Evolutionary conservation across 2,329 filamentous ascomycete genomes (phyloP).

Genomic region (Fusarium sp.): DNA sequence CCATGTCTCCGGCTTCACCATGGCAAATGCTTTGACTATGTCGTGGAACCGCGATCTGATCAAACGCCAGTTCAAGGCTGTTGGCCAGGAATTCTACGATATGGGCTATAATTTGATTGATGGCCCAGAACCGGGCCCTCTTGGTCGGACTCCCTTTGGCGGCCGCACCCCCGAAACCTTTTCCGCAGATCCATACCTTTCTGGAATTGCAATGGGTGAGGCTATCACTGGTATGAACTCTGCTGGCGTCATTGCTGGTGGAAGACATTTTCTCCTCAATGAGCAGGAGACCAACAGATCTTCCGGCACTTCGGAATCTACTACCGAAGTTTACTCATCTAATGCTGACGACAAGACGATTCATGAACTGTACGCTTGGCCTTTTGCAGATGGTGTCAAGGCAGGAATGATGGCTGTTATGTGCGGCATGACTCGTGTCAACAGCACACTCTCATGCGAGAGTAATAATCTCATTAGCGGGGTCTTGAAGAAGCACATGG

Average conservation of each 20-base stretch:
- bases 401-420: slow-evolving; percentile 82
- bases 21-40: background rate
- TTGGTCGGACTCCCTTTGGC: slow-evolving; percentile 55
- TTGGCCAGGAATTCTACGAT: background rate
- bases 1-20: background rate
- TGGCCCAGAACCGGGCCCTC: background rate
- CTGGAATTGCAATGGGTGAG: slow-evolving; percentile 79
- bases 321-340: background rate
- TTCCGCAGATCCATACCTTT: slow-evolving; percentile 83
- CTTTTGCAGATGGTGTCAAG: slow-evolving; percentile 77
- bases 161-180: slow-evolving; percentile 93
- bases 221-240: slow-evolving; percentile 76
- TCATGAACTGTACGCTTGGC: slow-evolving; percentile 80
- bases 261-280: slow-evolving; percentile 62
- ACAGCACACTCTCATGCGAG: slow-evolving; percentile 48
- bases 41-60: background rate
- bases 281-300: slow-evolving; percentile 74
- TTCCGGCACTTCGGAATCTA: slow-evolving; percentile 48
- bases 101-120: background rate
- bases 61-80: background rate
- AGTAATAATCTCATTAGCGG: slow-evolving; percentile 77
- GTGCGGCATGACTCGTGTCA: slow-evolving; percentile 58
- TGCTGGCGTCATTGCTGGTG: slow-evolving; percentile 62
- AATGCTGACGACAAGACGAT: slow-evolving; percentile 9
- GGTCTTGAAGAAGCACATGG: slow-evolving; percentile 75